Evolutionary conservation across 2,329 filamentous ascomycete genomes (phyloP).

Genomic region (Aspergillus texensis): DNA sequence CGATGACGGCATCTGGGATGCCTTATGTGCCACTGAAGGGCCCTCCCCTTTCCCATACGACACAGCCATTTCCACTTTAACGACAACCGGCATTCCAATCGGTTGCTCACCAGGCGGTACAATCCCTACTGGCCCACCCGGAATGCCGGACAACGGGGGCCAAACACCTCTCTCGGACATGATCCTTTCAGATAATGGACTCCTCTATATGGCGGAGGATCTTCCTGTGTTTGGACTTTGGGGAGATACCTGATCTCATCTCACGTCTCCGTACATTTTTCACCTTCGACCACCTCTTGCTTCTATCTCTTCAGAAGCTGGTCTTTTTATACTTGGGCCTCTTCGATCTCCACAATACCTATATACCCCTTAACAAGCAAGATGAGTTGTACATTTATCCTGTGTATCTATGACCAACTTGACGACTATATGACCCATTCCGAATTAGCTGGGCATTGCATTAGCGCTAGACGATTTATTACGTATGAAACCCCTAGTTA

Average conservation of each 20-base stretch:
- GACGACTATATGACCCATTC: neutral
- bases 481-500: neutral
- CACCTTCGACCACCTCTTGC: neutral
- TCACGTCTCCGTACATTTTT: neutral
- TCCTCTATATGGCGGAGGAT: conserved; percentile 39
- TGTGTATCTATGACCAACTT: neutral
- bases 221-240: conserved; percentile 37
- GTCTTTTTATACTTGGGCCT: neutral
- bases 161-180: conserved; percentile 37
- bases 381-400: neutral
- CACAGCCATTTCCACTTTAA: conserved; percentile 35
- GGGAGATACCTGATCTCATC: conserved; percentile 25
- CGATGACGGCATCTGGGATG: conserved; percentile 33
- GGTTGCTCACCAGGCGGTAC: conserved; percentile 36
- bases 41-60: conserved; percentile 29
- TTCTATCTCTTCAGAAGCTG: neutral
- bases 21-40: conserved; percentile 27
- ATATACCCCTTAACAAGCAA: neutral
- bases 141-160: conserved; percentile 19
- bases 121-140: conserved; percentile 23
- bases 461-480: neutral
- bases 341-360: neutral
- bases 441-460: neutral
- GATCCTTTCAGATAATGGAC: conserved; percentile 35
- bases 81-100: conserved; percentile 36